phyloP scores from a whole-genome alignment of 768 basidiomycete species.

The Suillus ampliporus region DNA sequence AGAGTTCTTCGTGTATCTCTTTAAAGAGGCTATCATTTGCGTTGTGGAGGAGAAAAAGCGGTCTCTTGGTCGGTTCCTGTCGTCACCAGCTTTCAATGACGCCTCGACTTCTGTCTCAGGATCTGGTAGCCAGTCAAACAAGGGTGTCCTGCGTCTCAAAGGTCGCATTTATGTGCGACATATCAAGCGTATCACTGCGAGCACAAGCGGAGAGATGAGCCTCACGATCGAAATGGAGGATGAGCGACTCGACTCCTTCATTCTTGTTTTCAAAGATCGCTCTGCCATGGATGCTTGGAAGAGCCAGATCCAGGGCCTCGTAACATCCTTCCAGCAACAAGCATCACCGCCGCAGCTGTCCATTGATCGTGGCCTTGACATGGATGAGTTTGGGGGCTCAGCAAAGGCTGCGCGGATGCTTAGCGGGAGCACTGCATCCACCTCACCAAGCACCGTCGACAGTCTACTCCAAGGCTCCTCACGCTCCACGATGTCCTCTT shows the following conservation, averaged over 20 bases:
- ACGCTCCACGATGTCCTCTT: slow-evolving; percentile 75
- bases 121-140: slow-evolving; percentile 40
- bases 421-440: slow-evolving; percentile 70
- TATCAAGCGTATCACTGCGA: slow-evolving; percentile 87
- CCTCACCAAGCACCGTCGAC: slow-evolving; percentile 62
- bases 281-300: slow-evolving; percentile 91
- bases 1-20: slow-evolving; percentile 96
- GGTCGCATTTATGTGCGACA: slow-evolving; percentile 96
- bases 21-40: slow-evolving; percentile 97
- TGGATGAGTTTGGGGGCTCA: slow-evolving; percentile 82
- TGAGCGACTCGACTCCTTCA: slow-evolving; percentile 90
- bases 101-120: slow-evolving; percentile 47
- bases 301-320: slow-evolving; percentile 78
- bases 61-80: slow-evolving; percentile 74
- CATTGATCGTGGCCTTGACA: slow-evolving; percentile 50
- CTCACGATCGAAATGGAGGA: slow-evolving; percentile 99
- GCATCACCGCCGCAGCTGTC: slow-evolving; percentile 42
- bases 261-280: slow-evolving; percentile 92
- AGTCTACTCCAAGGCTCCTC: slow-evolving; percentile 71
- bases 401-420: slow-evolving; percentile 80
- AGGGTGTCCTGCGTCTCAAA: slow-evolving; percentile 87
- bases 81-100: slow-evolving; percentile 63
- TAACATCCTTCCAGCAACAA: slow-evolving; percentile 71
- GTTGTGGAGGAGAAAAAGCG: slow-evolving; percentile 96
- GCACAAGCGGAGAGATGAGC: slow-evolving; percentile 84